Evolutionary conservation across 352 stramenopile genomes (phyloP), one percentile per base, ranked within the genome.

Genomic region (Peronospora farinosa): DNA sequence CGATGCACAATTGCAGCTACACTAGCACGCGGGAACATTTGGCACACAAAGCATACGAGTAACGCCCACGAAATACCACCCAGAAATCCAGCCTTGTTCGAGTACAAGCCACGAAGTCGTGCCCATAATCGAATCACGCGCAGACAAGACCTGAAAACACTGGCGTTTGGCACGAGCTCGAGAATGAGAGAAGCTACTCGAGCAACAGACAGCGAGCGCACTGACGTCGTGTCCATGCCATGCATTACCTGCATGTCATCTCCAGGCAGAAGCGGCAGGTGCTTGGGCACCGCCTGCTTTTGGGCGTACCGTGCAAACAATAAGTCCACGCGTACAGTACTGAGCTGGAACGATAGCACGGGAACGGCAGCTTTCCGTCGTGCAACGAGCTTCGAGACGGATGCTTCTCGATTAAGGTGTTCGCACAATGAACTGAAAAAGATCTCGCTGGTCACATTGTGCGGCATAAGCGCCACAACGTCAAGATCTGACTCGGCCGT

Each of bases 61-160:
- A 95, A 65, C n/a, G 77, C 84, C 81, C 81, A 95, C 31, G 79
- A 91, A 25, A 92, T 79, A 36, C 84, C 84, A 6, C 84, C 81
- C 0, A 95, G 63, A 30, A 81, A 95, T 3, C 84, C 84, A 1
- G 76, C 67, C 49, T 90, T 91, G 69, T 88, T 90, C 48, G 84
- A 92, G 61, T 92, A 92, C 10, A 95, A 33, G 4, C 84, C 84
- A 11, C 84, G 77, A 15, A 72, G 72, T 55, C 67, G 69, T 5
- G 84, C 84, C 84, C 84, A 94, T 0, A 84, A 59, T 0, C 84
- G 84, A 27, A 94, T 63, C 47, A 89, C 74, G 10, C 81, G 79
- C 16, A 94, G 57, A 43, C 67, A 85, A 7, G 77, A 74, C 0
- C 81, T 67, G 52, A 92, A 94, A 3, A 69, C 60, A 25, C 62